Evolutionary conservation across 208 protist species (phyloP).

Genomic region (Crithidia sp.): DNA sequence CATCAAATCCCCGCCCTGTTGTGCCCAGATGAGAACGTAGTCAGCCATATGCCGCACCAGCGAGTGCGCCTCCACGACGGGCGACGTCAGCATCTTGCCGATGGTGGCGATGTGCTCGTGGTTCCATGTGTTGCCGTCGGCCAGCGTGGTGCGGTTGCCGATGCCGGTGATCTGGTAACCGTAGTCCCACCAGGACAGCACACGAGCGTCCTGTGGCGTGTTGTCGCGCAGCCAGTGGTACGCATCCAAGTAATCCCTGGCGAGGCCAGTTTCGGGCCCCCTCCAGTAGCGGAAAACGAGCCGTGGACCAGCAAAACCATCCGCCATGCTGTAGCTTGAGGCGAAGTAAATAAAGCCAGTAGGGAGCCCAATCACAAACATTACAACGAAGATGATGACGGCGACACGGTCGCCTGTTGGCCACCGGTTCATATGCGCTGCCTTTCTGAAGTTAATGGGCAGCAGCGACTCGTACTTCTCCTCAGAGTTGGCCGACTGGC

Average conservation of each 20-base stretch:
- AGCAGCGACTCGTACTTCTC: no score
- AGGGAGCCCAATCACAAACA: no score
- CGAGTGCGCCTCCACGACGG: slow-evolving; percentile 90
- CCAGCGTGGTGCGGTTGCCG: slow-evolving; percentile 95
- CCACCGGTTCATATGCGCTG: no score
- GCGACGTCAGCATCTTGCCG: slow-evolving; percentile 87
- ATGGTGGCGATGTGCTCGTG: slow-evolving; percentile 98
- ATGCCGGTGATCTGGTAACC: slow-evolving; percentile 98
- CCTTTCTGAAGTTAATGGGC: no score
- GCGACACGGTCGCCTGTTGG: no score
- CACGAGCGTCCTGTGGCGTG: slow-evolving; percentile 91
- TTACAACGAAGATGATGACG: no score
- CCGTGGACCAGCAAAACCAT: slow-evolving; percentile 18
- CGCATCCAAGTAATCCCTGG: slow-evolving; percentile 97
- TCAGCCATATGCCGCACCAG: slow-evolving; percentile 95
- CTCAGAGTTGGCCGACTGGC: no score
- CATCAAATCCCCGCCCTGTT: slow-evolving; percentile 42
- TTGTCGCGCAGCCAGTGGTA: slow-evolving; percentile 97
- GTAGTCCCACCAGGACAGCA: slow-evolving; percentile 99
- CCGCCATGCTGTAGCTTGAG: no score
- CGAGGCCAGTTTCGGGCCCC: slow-evolving; percentile 44
- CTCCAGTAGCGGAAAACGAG: slow-evolving; percentile 29
- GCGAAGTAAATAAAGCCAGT: no score
- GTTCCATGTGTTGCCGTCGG: slow-evolving; percentile 99
- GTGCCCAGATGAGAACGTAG: slow-evolving; percentile 94